Evolutionary conservation across 2,329 filamentous ascomycete genomes (phyloP).

Genomic region (Pseudogymnoascus sp.): DNA sequence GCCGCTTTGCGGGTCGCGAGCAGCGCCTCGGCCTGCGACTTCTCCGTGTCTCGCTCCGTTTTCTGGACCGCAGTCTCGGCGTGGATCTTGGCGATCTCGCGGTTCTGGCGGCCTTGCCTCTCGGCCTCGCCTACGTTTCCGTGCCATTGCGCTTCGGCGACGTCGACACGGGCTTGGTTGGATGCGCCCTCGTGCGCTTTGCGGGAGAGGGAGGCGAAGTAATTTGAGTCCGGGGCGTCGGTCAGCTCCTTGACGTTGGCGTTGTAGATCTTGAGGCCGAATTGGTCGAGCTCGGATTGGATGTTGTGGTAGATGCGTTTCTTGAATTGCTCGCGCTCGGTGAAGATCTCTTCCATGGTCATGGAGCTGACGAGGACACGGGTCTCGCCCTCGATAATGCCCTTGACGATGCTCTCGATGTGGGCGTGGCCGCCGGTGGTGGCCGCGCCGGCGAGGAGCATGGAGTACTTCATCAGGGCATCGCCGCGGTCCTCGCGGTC

Average conservation of each 20-base stretch:
- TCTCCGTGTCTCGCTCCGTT: slow-evolving; percentile 76
- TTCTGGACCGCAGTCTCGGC: slow-evolving; percentile 77
- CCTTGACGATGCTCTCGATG: slow-evolving; percentile 78
- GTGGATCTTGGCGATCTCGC: slow-evolving; percentile 81
- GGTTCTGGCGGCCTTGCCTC: slow-evolving; percentile 71
- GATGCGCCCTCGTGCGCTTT: slow-evolving; percentile 81
- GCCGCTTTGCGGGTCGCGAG: slow-evolving; percentile 64
- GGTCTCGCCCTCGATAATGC: slow-evolving; percentile 83
- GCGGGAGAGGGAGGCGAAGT: slow-evolving; percentile 72
- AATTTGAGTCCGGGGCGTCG: slow-evolving; percentile 72
- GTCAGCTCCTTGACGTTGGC: slow-evolving; percentile 80
- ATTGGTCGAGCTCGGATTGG: slow-evolving; percentile 70
- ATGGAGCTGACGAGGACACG: slow-evolving; percentile 75
- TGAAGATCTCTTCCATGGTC: slow-evolving; percentile 87
- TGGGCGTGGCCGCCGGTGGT: slow-evolving; percentile 41
- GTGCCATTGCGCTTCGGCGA: slow-evolving; percentile 53
- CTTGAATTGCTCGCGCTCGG: slow-evolving; percentile 69
- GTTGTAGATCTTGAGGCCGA: slow-evolving; percentile 65
- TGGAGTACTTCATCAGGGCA: slow-evolving; percentile 72
- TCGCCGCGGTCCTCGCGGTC: slow-evolving; percentile 45
- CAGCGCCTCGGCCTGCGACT: slow-evolving; percentile 67
- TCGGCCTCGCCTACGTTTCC: slow-evolving; percentile 71
- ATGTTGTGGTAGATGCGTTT: slow-evolving; percentile 66
- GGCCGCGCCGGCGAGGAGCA: slow-evolving; percentile 58
- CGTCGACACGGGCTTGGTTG: slow-evolving; percentile 66